phyloP scores from a whole-genome alignment of 2,329 filamentous ascomycete genomes.

The Fusarium sp. region DNA sequence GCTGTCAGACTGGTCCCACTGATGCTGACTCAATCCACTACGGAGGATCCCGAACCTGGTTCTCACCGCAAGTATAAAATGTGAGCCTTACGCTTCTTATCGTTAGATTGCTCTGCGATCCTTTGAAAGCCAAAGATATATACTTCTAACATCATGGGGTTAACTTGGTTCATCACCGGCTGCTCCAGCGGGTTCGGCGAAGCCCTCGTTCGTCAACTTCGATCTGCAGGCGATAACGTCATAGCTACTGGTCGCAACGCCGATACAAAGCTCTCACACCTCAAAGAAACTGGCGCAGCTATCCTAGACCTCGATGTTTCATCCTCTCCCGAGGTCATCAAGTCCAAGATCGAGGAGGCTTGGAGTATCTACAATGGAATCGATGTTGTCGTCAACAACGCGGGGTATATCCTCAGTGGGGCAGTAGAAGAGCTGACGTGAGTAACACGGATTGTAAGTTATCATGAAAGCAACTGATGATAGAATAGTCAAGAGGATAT shows the following conservation, averaged over 20 bases:
- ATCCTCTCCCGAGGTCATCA: not conserved
- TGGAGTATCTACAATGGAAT: conserved; percentile 41
- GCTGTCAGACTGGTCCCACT: not conserved
- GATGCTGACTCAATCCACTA: not conserved
- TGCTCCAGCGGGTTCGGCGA: conserved; percentile 56
- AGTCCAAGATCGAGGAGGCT: conserved; percentile 21
- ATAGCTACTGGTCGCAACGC: conserved; percentile 54
- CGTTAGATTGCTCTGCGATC: fast-evolving
- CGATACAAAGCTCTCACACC: conserved; percentile 47
- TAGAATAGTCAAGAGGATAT: conserved; percentile 37
- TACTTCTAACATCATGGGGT: not conserved
- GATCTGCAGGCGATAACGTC: conserved; percentile 51
- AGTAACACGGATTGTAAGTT: fast-evolving
- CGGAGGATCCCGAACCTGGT: not conserved
- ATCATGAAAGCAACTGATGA: not conserved
- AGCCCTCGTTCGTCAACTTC: conserved; percentile 49
- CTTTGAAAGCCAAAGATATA: fast-evolving
- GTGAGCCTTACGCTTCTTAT: fast-evolving
- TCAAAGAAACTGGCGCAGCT: conserved; percentile 38
- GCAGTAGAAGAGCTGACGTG: conserved; percentile 42
- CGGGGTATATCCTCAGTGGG: conserved; percentile 46
- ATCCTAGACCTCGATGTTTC: conserved; percentile 36
- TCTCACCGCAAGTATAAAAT: not conserved
- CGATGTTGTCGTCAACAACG: conserved; percentile 53
- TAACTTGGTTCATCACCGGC: conserved; percentile 54